Evolutionary conservation across 1,139 yeast genomes (phyloP).

Genomic region (Kurtzmaniella quercitrusa): DNA sequence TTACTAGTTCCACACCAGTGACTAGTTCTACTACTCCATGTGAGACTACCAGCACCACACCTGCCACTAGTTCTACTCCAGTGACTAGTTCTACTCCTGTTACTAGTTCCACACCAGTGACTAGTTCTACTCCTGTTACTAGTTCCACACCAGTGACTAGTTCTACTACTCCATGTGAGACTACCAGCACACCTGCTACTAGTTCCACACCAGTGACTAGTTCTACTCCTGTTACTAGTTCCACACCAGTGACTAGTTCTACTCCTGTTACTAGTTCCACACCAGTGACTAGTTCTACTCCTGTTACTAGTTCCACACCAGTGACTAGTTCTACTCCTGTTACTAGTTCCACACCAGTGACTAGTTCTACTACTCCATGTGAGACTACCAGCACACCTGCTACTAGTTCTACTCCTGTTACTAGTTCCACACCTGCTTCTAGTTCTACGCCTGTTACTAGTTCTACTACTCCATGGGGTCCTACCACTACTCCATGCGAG

Average conservation of each 20-base stretch:
- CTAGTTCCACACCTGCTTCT: no score
- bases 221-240: background rate
- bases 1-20: constrained; percentile 3
- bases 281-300: constrained; percentile 1
- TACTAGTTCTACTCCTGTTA: background rate
- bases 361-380: background rate
- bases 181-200: background rate
- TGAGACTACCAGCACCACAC: background rate
- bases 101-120: background rate
- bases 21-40: constrained; percentile 4
- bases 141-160: background rate
- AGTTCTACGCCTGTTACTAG: background rate
- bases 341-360: no score
- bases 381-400: background rate
- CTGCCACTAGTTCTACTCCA: background rate
- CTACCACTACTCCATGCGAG: background rate
- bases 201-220: background rate
- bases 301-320: no score
- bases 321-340: constrained; percentile 1
- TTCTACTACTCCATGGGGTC: background rate
- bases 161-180: background rate
- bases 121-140: background rate
- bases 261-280: no score
- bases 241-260: constrained; percentile 1
- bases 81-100: constrained; percentile 1